Conservation (phyloP, 2,329 filamentous ascomycete species). For the Erysiphe pulchra region DNA sequence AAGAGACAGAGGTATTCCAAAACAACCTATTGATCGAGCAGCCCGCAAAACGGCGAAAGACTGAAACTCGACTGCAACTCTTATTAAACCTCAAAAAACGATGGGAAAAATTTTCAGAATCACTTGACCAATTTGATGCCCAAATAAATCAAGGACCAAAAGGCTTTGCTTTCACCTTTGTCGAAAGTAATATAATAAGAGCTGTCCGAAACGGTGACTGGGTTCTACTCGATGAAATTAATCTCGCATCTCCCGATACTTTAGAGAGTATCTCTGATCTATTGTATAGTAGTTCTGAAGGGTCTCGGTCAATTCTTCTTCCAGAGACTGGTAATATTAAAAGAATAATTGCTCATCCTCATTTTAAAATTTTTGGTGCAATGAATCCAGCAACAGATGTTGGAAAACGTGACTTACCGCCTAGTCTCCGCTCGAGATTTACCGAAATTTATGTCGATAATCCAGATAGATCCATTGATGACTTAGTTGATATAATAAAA, state of each 20-base stretch:
- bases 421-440: conserved; percentile 72
- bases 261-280: conserved; percentile 83
- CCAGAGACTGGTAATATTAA: conserved; percentile 89
- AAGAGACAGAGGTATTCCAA: conserved; percentile 13
- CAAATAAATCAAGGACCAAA: conserved; percentile 50
- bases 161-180: conserved; percentile 76
- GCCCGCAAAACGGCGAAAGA: conserved; percentile 41
- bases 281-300: conserved; percentile 43
- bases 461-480: conserved; percentile 66
- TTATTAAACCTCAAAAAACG: conserved; percentile 30
- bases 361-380: conserved; percentile 89
- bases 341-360: conserved; percentile 63
- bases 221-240: conserved; percentile 93
- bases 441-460: conserved; percentile 88
- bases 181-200: conserved; percentile 89
- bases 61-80: conserved; percentile 38
- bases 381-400: conserved; percentile 99
- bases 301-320: conserved; percentile 58
- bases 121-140: conserved; percentile 52
- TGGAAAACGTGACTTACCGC: conserved; percentile 79
- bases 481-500: conserved; percentile 67
- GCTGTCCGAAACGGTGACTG: conserved; percentile 91
- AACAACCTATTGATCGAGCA: conserved; percentile 25
- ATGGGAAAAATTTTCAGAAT: conserved; percentile 59
- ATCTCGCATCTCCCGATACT: conserved; percentile 81